Percentiles rank a stretch among this genome's conserved stretches.
These are phyloP conservation scores for Penicillium sp. DNA, from an alignment of 2,329 filamentous ascomycete species.

Conservation along the genomic window DNA sequence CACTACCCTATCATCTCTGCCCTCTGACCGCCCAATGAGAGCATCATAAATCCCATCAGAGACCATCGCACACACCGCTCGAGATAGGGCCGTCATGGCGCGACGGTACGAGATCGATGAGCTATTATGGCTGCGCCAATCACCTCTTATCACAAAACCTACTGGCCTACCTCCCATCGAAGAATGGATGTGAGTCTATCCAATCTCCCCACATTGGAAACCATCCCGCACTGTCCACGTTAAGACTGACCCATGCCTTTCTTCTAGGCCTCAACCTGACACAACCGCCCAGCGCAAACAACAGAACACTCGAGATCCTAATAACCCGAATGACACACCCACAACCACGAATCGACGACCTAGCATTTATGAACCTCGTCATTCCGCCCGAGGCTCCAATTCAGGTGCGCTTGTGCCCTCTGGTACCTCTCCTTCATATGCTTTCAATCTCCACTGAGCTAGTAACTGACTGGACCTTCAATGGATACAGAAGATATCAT, in stretches of 20 bases:
- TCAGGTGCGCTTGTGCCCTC: conserved; percentile 42
- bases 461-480: conserved; percentile 14
- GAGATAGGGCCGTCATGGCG: conserved; percentile 37
- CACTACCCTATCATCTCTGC: not conserved
- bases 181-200: conserved; percentile 80
- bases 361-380: conserved; percentile 44
- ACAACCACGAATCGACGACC: conserved; percentile 36
- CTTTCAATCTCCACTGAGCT: not conserved
- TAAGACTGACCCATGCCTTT: conserved; percentile 22
- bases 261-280: conserved; percentile 43
- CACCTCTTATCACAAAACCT: conserved; percentile 81
- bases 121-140: conserved; percentile 73
- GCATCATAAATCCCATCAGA: conserved; percentile 25
- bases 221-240: conserved; percentile 4
- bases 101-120: conserved; percentile 73
- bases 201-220: conserved; percentile 4
- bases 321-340: conserved; percentile 34
- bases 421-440: not conserved
- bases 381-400: conserved; percentile 50
- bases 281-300: conserved; percentile 41
- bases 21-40: conserved; percentile 29
- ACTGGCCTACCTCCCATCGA: conserved; percentile 76
- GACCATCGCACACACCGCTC: conserved; percentile 23
- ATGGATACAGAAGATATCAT: conserved; percentile 72
- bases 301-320: conserved; percentile 35